These are phyloP conservation scores for Wickerhamiella pararugosa DNA, from an alignment of 1,139 yeast genomes.

Conservation along the genomic window DNA sequence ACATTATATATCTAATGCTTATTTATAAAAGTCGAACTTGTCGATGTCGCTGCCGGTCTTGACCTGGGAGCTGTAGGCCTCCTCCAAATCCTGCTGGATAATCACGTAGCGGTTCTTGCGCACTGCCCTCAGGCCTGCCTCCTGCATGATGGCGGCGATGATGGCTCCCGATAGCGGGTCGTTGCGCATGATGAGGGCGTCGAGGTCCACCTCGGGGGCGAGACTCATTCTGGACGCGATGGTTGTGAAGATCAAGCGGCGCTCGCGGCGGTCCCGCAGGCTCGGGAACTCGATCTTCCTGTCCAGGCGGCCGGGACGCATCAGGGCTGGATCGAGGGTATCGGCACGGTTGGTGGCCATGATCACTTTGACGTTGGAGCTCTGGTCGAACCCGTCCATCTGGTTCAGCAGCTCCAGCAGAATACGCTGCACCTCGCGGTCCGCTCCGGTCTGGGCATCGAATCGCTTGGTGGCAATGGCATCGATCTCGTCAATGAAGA, in stretches of 20 bases:
- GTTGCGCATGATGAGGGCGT: constrained; percentile 84
- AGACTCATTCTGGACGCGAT: constrained; percentile 95
- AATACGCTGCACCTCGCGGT: constrained; percentile 97
- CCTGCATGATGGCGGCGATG: constrained; percentile 99
- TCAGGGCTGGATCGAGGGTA: constrained; percentile 91
- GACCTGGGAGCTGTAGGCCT: constrained; percentile 93
- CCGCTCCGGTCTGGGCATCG: constrained; percentile 99
- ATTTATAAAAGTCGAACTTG: constrained; percentile 94
- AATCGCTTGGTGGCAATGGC: constrained; percentile 98
- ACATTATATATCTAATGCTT: constrained; percentile 11
- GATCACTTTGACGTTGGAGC: constrained; percentile 87
- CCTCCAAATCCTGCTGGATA: constrained; percentile 88
- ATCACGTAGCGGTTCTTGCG: constrained; percentile 95
- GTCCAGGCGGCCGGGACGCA: constrained; percentile 97
- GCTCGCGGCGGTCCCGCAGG: constrained; percentile 89
- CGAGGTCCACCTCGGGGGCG: constrained; percentile 95
- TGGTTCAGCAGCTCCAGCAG: constrained; percentile 89
- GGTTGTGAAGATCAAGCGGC: constrained; percentile 89
- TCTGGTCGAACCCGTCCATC: constrained; percentile 98
- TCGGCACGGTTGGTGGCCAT: constrained; percentile 99
- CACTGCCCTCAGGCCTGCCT: constrained; percentile 96
- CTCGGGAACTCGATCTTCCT: constrained; percentile 96
- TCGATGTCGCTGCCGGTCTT: constrained; percentile 92
- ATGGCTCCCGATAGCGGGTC: constrained; percentile 96
- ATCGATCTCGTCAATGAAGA: constrained; percentile 95